Evolutionary conservation across 352 stramenopile genomes (phyloP).

Genomic region (Thraustochytrium sp.): DNA sequence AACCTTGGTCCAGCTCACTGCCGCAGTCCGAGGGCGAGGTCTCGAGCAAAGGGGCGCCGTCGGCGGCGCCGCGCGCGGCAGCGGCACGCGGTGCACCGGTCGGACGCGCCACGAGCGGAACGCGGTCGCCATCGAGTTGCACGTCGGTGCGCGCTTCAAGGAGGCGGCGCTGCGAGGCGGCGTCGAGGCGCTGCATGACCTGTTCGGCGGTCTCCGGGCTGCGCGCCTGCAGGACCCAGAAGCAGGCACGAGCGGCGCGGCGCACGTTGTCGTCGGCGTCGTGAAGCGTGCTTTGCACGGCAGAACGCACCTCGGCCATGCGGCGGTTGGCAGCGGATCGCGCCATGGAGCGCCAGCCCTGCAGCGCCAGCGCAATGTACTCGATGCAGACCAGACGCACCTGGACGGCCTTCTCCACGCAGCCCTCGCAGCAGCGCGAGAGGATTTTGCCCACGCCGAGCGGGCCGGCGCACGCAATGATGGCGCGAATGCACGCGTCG

Average conservation of each 20-base stretch:
- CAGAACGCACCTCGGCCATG: neutral
- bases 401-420: neutral
- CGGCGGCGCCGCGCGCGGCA: too few relatives aligned
- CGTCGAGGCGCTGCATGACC: neutral
- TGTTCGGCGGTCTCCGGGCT: neutral
- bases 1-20: neutral
- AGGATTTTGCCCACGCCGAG: conserved; percentile 8
- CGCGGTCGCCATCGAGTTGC: neutral
- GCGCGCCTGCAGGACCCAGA: neutral
- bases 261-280: conserved; percentile 16
- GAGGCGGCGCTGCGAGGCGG: neutral
- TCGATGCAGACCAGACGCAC: neutral
- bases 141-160: neutral
- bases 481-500: neutral
- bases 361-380: neutral
- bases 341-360: neutral
- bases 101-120: too few relatives aligned
- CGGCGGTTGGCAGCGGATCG: neutral
- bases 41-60: too few relatives aligned
- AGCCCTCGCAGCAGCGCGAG: neutral
- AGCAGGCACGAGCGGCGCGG: neutral
- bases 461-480: neutral
- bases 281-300: neutral
- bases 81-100: too few relatives aligned
- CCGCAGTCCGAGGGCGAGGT: neutral